Evolutionary conservation across 2,329 filamentous ascomycete species (phyloP), one percentile per base, ranked within the genome.

Genomic region (Epichloe gansuensis): DNA sequence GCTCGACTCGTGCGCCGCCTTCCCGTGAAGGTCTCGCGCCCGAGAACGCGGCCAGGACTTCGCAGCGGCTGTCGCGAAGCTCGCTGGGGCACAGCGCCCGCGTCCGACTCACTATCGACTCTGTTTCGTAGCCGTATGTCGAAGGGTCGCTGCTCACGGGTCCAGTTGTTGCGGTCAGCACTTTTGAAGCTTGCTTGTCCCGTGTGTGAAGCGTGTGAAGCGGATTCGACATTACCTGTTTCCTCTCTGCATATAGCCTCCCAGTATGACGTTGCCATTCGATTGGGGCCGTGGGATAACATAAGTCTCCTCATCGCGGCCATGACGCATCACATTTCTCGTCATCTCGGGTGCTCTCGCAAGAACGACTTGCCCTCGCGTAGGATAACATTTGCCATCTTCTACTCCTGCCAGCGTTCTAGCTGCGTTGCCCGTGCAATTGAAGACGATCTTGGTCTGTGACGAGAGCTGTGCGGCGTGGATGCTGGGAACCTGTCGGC

Each of bases 1-100:
- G 58, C 58, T 75, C 73, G 17, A 76, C 69, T 2, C 72, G 68
- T 39, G 65, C 67, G 38, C 71, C 67, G 12, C 75, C 74, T 46
- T 67, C 61, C 2, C 67, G 64, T 1, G 67, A 71, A 1, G 67
- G 68, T 11, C 68, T 57, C 8, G 67, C 58, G 4, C 68, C 67
- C 0, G 67, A 58, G 21, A 66, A 61, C 0, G 57, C 64, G 1
- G 64, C 64, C 2, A 72, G 58, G 3, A 71, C 51, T 47, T 70
- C 63, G 0, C 60, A 61, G 0, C 51, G 49, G 3, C 45, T 31
- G 21, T 58, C 52, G 11, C 57, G 28, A n/a, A 72, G 55, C 41
- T 66, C 63, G 2, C 59, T 4, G 9, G 31, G 53, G 11, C 66
- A 63, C 3, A 72, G 60, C 2, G 54, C 61, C 9, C 54, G 61